Evolutionary conservation across 2,329 filamentous ascomycete genomes (phyloP).

Genomic region (Trichophyton equinum): DNA sequence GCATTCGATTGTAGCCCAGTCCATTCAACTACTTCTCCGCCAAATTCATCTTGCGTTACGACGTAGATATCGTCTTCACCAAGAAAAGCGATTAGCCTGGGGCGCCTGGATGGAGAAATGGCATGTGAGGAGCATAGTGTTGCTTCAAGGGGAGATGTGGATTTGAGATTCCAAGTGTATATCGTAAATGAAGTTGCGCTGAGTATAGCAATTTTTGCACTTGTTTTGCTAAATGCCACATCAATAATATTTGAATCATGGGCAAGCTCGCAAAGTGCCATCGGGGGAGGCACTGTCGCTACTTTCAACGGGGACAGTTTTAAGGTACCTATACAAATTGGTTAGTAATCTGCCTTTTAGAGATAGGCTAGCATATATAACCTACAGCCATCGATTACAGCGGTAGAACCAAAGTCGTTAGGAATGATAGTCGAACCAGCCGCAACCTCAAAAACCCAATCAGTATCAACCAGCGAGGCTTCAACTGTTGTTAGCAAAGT

Average conservation of each 20-base stretch:
- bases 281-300: slow-evolving; percentile 82
- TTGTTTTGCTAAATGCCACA: slow-evolving; percentile 56
- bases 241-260: slow-evolving; percentile 55
- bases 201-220: slow-evolving; percentile 57
- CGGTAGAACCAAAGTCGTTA: slow-evolving; percentile 64
- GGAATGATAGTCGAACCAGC: slow-evolving; percentile 58
- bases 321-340: slow-evolving; percentile 39
- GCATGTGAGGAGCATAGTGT: slow-evolving; percentile 29
- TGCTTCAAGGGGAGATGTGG: slow-evolving; percentile 24
- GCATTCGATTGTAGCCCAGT: slow-evolving; percentile 25
- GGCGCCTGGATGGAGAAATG: slow-evolving; percentile 23
- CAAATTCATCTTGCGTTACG: slow-evolving; percentile 26
- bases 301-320: slow-evolving; percentile 76
- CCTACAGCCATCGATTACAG: slow-evolving; percentile 68
- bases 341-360: slow-evolving; percentile 16
- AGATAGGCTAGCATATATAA: slow-evolving; percentile 10
- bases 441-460: slow-evolving; percentile 56
- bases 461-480: slow-evolving; percentile 45
- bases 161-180: slow-evolving; percentile 54
- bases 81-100: slow-evolving; percentile 38
- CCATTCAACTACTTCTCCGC: slow-evolving; percentile 21
- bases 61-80: slow-evolving; percentile 32
- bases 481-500: slow-evolving; percentile 1
- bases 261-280: slow-evolving; percentile 66
- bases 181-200: slow-evolving; percentile 54